Evolutionary conservation across 2,329 filamentous ascomycete species (phyloP), one percentile per base, ranked within the genome.

Genomic region (Talaromyces sp.): DNA sequence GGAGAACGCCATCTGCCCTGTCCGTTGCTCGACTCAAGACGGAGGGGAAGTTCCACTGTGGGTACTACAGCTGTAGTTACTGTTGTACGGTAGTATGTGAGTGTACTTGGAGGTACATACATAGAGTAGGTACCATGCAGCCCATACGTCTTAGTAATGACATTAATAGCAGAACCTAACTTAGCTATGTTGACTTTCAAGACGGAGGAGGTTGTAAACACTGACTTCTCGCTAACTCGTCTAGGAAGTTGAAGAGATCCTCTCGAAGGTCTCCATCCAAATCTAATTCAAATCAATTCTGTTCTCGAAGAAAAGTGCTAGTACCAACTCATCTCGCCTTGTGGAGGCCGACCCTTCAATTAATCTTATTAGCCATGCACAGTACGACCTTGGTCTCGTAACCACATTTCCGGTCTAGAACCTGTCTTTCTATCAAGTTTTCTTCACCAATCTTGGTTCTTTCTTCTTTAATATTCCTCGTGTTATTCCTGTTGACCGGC

Each of bases 41-140:
- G 52, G 31, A 35, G 50, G 50, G 50, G 50, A n/a, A n/a, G 50
- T 54, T 56, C 52, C 52, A 56, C 52, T 56, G 52, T 56, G 52
- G 33, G 33, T 56, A 35, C 27, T 19, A 37, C 31, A 35, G 27
- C 31, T 33, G 43, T 52, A 52, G 48, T 54, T 19, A 37, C 50
- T 33, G 27, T 33, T 33, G 27, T 33, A 52, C 47, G 27, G 47
- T 50, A 24, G 45, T 47, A 47, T 47, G 11, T 47, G 2, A 13
- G 45, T 48, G 13, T 27, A 48, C 45, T 50, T 31, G 14, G 13
- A 50, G 24, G 47, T n/a, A 27, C 24, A n/a, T 52, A 52, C 48
- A 33, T n/a, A 33, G 24, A 52, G 24, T 50, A 52, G 48, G 48
- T 52, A 52, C 48, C 27, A 52, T 31, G 48, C 39, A 41, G 39